phyloP scores from a whole-genome alignment of 2,329 filamentous ascomycete genomes.

The Nemania abortiva region DNA sequence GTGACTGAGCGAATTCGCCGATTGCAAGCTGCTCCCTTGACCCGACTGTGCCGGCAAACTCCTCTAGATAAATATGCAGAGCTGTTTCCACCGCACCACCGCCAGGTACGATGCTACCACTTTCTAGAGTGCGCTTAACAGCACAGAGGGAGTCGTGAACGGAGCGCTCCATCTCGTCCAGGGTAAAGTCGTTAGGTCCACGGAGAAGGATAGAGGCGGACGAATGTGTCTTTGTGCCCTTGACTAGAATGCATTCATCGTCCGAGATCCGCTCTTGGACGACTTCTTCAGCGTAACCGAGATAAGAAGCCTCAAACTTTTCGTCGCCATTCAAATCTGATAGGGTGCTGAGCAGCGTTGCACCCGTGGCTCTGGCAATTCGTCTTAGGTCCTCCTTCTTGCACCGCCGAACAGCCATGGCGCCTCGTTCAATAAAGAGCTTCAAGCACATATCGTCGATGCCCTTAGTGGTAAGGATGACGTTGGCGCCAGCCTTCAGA shows the following conservation, averaged over 20 bases:
- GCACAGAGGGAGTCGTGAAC: conserved; percentile 97
- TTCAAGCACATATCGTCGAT: conserved; percentile 97
- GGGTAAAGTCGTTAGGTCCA: conserved; percentile 93
- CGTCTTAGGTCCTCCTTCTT: conserved; percentile 98
- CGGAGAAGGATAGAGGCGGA: conserved; percentile 96
- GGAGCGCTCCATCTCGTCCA: conserved; percentile 99
- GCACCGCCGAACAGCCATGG: conserved; percentile 94
- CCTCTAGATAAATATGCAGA: conserved; percentile 98
- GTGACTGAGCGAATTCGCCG: conserved; percentile 94
- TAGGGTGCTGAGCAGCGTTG: conserved; percentile 90
- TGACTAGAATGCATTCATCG: conserved; percentile 97
- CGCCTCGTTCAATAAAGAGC: conserved; percentile 91
- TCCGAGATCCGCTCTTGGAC: conserved; percentile 99
- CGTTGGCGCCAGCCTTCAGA: conserved; percentile 95
- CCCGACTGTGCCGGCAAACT: conserved; percentile 96
- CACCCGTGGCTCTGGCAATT: conserved; percentile 95
- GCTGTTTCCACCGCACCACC: conserved; percentile 98
- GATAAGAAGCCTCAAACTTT: conserved; percentile 89
- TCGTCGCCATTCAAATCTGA: conserved; percentile 98
- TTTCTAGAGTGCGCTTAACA: conserved; percentile 96
- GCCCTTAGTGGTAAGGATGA: conserved; percentile 96
- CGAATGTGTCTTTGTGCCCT: conserved; percentile 93
- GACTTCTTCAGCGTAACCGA: conserved; percentile 94
- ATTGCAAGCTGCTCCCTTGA: conserved; percentile 98
- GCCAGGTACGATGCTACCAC: conserved; percentile 94